These are phyloP conservation scores for Macroventuria anomochaeta DNA, from an alignment of 2,329 filamentous ascomycete genomes.

Conservation along the genomic window DNA sequence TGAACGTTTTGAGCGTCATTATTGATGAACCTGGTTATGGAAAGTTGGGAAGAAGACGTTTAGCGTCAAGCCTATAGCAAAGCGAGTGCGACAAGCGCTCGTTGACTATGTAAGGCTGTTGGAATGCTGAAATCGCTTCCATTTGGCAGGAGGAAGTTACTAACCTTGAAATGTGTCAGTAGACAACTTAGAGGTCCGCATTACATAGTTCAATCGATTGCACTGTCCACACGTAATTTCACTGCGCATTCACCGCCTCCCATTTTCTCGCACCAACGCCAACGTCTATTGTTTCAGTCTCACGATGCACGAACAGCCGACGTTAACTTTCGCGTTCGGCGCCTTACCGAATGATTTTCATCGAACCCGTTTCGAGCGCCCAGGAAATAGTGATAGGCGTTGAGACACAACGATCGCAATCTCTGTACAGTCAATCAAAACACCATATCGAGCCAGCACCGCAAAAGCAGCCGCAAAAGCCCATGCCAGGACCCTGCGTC, in stretches of 20 bases:
- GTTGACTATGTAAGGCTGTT: constrained; percentile 16
- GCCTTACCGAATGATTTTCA: constrained; percentile 15
- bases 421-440: background rate
- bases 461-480: background rate
- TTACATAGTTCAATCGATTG: constrained; percentile 20
- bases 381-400: constrained; percentile 8
- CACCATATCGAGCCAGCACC: constrained; percentile 1
- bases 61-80: constrained; percentile 12
- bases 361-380: background rate
- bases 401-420: constrained; percentile 8
- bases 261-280: background rate
- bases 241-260: constrained; percentile 1
- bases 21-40: background rate
- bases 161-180: constrained; percentile 16
- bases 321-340: constrained; percentile 6
- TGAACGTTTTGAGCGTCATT: background rate
- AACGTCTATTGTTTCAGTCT: background rate
- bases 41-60: constrained; percentile 1
- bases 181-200: constrained; percentile 17
- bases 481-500: constrained; percentile 6
- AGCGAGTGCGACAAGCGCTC: constrained; percentile 7
- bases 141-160: constrained; percentile 12
- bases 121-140: constrained; percentile 20
- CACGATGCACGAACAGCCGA: background rate
- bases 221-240: constrained; percentile 17